These are phyloP conservation scores for Tieghemiomyces parasiticus DNA, from an alignment of 192 early-diverging fungal species.

Conservation along the genomic window DNA sequence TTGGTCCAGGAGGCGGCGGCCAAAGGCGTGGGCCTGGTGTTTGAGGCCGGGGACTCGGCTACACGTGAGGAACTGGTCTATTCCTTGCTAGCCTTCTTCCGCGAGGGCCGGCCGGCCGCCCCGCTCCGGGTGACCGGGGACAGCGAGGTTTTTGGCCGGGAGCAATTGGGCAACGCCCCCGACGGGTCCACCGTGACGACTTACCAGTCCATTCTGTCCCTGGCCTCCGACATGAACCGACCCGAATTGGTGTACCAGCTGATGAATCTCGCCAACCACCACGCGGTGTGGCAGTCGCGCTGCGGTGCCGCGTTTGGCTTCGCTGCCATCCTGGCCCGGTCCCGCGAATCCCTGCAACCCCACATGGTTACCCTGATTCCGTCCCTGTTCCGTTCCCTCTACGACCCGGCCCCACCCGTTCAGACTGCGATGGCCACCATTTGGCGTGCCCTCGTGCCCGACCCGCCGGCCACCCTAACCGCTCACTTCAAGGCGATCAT, in stretches of 20 bases:
- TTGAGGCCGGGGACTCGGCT: constrained; percentile 58
- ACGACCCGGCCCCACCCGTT: constrained; percentile 80
- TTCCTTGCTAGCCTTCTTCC: constrained; percentile 61
- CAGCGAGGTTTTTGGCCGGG: constrained; percentile 55
- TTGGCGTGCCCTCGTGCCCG: constrained; percentile 62
- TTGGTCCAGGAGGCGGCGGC: constrained; percentile 76
- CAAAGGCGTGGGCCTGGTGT: constrained; percentile 72
- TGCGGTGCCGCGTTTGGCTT: constrained; percentile 83
- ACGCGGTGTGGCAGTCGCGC: constrained; percentile 82
- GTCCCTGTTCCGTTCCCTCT: constrained; percentile 75
- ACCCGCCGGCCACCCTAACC: constrained; percentile 52
- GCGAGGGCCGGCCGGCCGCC: constrained; percentile 42
- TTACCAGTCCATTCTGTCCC: constrained; percentile 64
- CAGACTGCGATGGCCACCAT: constrained; percentile 81
- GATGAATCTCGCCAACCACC: constrained; percentile 83
- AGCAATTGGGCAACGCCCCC: constrained; percentile 53
- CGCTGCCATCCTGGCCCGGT: constrained; percentile 56
- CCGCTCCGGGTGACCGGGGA: constrained; percentile 35
- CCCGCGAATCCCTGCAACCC: constrained; percentile 67
- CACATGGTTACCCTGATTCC: constrained; percentile 65
- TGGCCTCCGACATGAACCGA: constrained; percentile 89
- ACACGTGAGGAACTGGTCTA: constrained; percentile 51
- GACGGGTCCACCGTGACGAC: constrained; percentile 55
- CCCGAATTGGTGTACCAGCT: constrained; percentile 89
- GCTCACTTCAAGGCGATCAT: constrained; percentile 69